Percentiles rank a stretch among this genome's conserved stretches.
These are phyloP conservation scores for Adiantum capillusveneris DNA, from an alignment of 75 land plant genomes.

Conservation along the genomic window DNA sequence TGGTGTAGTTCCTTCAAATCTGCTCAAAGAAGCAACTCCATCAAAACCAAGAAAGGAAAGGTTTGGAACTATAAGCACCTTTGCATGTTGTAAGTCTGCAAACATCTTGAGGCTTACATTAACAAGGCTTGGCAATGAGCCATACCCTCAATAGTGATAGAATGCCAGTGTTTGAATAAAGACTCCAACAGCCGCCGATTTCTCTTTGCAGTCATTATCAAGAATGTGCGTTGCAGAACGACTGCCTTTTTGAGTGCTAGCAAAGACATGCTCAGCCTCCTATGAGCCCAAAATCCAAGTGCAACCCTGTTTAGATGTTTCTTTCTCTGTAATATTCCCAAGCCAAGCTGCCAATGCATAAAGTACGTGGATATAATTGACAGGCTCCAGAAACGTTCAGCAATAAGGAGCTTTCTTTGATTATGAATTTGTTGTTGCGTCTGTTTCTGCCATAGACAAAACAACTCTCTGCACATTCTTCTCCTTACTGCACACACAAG, in stretches of 20 bases:
- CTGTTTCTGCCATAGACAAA: background rate
- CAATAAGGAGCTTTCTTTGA: background rate
- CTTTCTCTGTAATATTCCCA: background rate
- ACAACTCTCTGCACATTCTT: too few species aligned
- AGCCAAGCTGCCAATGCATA: background rate
- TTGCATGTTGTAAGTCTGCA: too few species aligned
- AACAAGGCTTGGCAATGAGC: background rate
- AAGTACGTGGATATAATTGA: background rate
- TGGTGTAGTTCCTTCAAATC: background rate
- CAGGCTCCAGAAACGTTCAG: background rate
- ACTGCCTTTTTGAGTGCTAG: background rate
- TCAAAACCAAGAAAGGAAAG: background rate
- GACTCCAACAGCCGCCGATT: background rate
- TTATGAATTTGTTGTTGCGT: background rate
- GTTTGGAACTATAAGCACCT: too few species aligned
- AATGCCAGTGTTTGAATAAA: background rate
- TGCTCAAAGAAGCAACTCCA: background rate
- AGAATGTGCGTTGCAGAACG: background rate
- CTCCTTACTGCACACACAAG: too few species aligned
- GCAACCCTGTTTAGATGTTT: background rate
- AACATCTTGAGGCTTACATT: too few species aligned
- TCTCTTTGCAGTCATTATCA: background rate
- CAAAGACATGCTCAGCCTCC: background rate
- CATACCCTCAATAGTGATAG: background rate
- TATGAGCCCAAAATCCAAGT: constrained; percentile 3